phyloP scores from a whole-genome alignment of 2,329 filamentous ascomycete species.

The Aspergillus ochraceoroseus region DNA sequence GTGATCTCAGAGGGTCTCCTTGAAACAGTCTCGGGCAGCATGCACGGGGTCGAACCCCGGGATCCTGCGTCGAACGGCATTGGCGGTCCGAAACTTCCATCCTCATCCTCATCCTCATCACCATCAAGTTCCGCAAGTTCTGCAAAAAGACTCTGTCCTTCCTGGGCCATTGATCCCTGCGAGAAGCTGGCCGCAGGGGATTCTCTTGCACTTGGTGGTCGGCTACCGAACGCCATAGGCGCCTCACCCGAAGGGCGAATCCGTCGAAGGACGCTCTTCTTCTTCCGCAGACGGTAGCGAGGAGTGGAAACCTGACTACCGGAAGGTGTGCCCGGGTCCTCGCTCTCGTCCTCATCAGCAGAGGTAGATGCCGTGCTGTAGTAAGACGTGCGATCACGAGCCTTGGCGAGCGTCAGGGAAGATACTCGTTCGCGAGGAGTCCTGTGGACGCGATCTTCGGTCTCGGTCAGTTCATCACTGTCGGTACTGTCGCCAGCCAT shows the following conservation, averaged over 20 bases:
- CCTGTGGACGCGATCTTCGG: conserved; percentile 55
- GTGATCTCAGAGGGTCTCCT: conserved; percentile 32
- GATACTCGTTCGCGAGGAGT: conserved; percentile 39
- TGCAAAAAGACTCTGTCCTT: conserved; percentile 78
- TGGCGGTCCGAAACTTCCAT: conserved; percentile 52
- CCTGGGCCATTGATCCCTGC: conserved; percentile 45
- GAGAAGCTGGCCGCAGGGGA: conserved; percentile 52
- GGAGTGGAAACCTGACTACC: conserved; percentile 59
- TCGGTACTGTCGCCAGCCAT: conserved; percentile 58
- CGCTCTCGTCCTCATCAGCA: conserved; percentile 65
- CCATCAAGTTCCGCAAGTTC: conserved; percentile 78
- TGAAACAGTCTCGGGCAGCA: conserved; percentile 27
- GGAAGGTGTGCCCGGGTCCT: conserved; percentile 59
- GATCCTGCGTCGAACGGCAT: conserved; percentile 36
- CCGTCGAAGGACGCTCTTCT: conserved; percentile 58
- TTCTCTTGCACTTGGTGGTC: conserved; percentile 44
- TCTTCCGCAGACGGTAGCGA: conserved; percentile 67
- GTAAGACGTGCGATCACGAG: conserved; percentile 62
- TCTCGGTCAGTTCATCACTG: conserved; percentile 78
- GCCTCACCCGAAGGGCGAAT: conserved; percentile 49
- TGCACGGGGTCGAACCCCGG: conserved; percentile 40
- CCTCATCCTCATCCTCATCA: conserved; percentile 59
- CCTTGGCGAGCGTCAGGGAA: conserved; percentile 42
- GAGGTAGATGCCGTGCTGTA: conserved; percentile 87
- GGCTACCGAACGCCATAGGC: conserved; percentile 38